Percentiles rank a stretch among this genome's conserved stretches.
Conservation (phyloP, 495 filamentous ascomycete genomes). For the Darksidea phi region DNA sequence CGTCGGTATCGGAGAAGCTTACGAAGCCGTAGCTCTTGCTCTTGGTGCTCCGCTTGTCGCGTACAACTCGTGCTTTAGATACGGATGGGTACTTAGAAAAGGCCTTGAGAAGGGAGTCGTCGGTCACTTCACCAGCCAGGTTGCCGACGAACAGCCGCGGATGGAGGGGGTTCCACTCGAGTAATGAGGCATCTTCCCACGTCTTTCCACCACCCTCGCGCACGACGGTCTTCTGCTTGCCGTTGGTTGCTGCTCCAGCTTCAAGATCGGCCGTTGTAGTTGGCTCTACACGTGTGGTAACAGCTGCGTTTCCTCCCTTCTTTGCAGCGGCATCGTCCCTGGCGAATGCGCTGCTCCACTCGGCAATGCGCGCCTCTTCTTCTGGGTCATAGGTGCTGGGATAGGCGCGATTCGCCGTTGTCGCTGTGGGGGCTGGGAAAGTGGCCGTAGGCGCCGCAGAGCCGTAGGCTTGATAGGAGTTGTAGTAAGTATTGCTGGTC, state of each 20-base stretch:
- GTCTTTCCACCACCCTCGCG: slow-evolving; percentile 84
- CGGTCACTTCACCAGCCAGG: slow-evolving; percentile 96
- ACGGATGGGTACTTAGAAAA: slow-evolving; percentile 85
- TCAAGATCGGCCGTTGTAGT: slow-evolving; percentile 47
- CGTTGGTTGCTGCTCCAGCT: slow-evolving; percentile 23
- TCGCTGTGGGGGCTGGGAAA: slow-evolving; percentile 48
- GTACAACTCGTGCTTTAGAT: slow-evolving; percentile 88
- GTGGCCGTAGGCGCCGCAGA: slow-evolving; percentile 65
- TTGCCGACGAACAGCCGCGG: slow-evolving; percentile 95
- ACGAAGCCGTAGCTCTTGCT: slow-evolving; percentile 95
- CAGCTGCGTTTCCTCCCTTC: slow-evolving; percentile 36
- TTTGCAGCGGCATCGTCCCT: slow-evolving; percentile 51
- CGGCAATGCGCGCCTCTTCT: slow-evolving; percentile 87
- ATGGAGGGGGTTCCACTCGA: slow-evolving; percentile 96
- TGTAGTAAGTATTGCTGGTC: slow-evolving; percentile 27
- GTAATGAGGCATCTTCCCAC: slow-evolving; percentile 80
- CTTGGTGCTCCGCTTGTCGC: slow-evolving; percentile 94
- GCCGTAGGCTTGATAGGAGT: slow-evolving; percentile 36
- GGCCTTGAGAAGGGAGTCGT: slow-evolving; percentile 90
- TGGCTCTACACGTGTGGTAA: slow-evolving; percentile 35
- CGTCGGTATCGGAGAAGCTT: slow-evolving; percentile 90
- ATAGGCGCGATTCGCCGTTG: background rate
- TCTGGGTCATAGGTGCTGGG: slow-evolving; percentile 66
- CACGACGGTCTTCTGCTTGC: slow-evolving; percentile 68
- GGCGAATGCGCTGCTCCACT: slow-evolving; percentile 93